Evolutionary conservation across 495 filamentous ascomycete species (phyloP).

Genomic region (Aspergillus saccharolyticus): DNA sequence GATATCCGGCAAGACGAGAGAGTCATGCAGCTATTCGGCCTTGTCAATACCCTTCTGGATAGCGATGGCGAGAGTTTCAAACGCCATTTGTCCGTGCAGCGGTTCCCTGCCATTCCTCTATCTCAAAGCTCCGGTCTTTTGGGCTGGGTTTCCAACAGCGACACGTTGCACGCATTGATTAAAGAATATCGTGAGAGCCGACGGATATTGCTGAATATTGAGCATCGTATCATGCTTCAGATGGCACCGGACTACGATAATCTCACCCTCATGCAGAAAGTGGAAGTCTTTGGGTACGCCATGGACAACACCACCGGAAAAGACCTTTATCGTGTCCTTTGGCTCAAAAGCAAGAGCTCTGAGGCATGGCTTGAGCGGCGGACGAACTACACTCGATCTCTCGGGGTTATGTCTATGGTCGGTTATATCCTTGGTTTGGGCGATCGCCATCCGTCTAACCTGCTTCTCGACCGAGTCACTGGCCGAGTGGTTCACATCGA

Average conservation of each 20-base stretch:
- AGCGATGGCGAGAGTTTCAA: conserved; percentile 95
- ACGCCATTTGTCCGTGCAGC: conserved; percentile 89
- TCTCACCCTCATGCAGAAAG: conserved; percentile 98
- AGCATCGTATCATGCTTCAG: conserved; percentile 98
- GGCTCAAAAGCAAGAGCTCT: conserved; percentile 97
- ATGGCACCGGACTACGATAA: conserved; percentile 99
- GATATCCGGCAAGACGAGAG: conserved; percentile 98
- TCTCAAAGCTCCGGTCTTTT: conserved; percentile 93
- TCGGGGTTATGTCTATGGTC: conserved; percentile 99
- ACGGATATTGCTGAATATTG: conserved; percentile 96
- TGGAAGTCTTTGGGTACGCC: conserved; percentile 97
- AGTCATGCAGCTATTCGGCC: conserved; percentile 97
- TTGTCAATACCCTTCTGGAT: conserved; percentile 88
- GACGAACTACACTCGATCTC: conserved; percentile 94
- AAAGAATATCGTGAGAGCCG: conserved; percentile 94
- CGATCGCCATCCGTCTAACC: conserved; percentile 92
- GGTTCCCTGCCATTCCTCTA: conserved; percentile 89
- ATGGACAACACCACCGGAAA: conserved; percentile 98
- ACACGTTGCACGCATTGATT: conserved; percentile 93
- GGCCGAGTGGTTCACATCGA: conserved; percentile 97
- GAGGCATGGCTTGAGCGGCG: conserved; percentile 95
- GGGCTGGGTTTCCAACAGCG: conserved; percentile 97
- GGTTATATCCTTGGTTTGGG: conserved; percentile 97
- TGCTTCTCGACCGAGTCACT: conserved; percentile 92
- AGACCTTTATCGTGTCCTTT: conserved; percentile 94